Evolutionary conservation across 108 stramenopile genomes (phyloP), one percentile per base, ranked within the genome.

Genomic region (Skeletonema potamos): DNA sequence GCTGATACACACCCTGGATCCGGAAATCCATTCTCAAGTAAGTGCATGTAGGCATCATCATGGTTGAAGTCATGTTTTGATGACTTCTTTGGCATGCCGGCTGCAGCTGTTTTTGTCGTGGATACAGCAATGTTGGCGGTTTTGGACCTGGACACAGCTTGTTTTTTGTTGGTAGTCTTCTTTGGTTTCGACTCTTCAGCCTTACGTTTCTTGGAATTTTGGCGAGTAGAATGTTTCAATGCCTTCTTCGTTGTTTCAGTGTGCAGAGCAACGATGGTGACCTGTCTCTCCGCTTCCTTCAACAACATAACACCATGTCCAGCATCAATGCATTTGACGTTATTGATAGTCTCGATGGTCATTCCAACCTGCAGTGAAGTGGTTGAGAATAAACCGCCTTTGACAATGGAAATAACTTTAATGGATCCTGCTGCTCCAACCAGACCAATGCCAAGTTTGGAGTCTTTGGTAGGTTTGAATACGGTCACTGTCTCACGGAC

Each of bases 361-460:
- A 77, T 76, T 24, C 81, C 81, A 32, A 39, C 70, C 37, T 59
- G 44, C 55, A 82, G 60, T 11, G 74, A 64, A 10, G 70, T 46
- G 0, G 74, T n/a, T 22, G 36, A 7, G 13, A 72, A 37, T 29
- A 76, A 58, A n/a, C 65, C 58, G 8, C 37, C 74, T n/a, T 51
- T n/a, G 13, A 70, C 39, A 63, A 82, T 15, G 48, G 60, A 59
- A n/a, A 26, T 41, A 24, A 82, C 71, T 27, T 66, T 62, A 2
- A 82, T 10, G n/a, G 3, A 0, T 11, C 28, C 64, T 13, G 20
- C 46, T 17, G 44, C 44, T 22, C 58, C 37, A 8, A 58, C 64
- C 36, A 82, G 41, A 8, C 72, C 82, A 58, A 82, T 43, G 4
- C 77, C 82, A 39, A 70, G 76, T 59, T 58, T 63, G 11, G 82